Evolutionary conservation across 2,329 filamentous ascomycete species (phyloP).

Genomic region (Pyrenochaeta sp.): DNA sequence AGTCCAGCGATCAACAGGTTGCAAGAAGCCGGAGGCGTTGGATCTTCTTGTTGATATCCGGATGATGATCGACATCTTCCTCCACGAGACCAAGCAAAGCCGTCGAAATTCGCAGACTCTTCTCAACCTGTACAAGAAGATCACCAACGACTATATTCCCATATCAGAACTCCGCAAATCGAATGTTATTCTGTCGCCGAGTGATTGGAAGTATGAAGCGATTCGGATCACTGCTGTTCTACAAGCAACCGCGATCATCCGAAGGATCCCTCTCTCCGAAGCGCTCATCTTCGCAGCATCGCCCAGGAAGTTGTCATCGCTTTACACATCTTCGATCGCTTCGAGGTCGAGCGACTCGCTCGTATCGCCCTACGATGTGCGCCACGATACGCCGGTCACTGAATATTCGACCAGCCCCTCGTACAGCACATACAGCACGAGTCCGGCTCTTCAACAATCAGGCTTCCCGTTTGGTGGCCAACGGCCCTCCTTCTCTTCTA

Average conservation of each 20-base stretch:
- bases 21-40: slow-evolving; percentile 13
- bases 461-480: slow-evolving; percentile 12
- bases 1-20: slow-evolving; percentile 28
- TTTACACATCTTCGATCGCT: slow-evolving; percentile 13
- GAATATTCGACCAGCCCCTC: slow-evolving; percentile 20
- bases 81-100: slow-evolving; percentile 27
- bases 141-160: slow-evolving; percentile 25
- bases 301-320: neutral
- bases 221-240: slow-evolving; percentile 42
- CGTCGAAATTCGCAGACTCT: slow-evolving; percentile 24
- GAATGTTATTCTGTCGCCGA: slow-evolving; percentile 16
- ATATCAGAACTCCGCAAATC: slow-evolving; percentile 15
- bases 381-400: slow-evolving; percentile 29
- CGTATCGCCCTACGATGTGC: slow-evolving; percentile 19
- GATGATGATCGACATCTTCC: slow-evolving; percentile 40
- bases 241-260: slow-evolving; percentile 41
- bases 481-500: slow-evolving; percentile 12
- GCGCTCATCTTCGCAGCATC: slow-evolving; percentile 25
- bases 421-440: slow-evolving; percentile 14
- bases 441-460: neutral
- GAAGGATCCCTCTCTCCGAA: slow-evolving; percentile 34
- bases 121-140: slow-evolving; percentile 26
- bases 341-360: slow-evolving; percentile 23
- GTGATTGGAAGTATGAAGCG: slow-evolving; percentile 46
- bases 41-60: slow-evolving; percentile 37